A percentile compares a stretch with the other conserved stretches of the same genome.
phyloP scores from a whole-genome alignment of 2,329 filamentous ascomycete species.

The Pestalotiopsis fici region DNA sequence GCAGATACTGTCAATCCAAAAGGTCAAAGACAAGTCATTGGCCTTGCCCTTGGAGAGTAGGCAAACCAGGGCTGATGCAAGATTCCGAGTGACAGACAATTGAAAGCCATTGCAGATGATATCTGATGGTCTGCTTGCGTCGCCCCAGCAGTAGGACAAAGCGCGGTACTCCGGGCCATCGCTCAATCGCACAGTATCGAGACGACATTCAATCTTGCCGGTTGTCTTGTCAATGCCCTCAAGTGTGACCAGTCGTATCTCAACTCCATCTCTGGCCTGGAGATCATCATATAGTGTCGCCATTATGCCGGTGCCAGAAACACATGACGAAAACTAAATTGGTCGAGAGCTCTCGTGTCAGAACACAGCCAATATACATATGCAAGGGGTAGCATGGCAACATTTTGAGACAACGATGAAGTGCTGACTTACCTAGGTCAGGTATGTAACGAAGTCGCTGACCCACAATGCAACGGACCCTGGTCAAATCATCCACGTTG shows the following conservation, averaged over 20 bases:
- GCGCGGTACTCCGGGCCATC: not conserved
- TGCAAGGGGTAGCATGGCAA: too few species aligned
- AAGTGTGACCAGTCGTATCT: not conserved
- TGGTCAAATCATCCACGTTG: not conserved
- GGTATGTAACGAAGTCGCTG: not conserved
- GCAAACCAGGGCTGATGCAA: not conserved
- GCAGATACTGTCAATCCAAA: slow-evolving; percentile 2
- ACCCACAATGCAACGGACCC: not conserved
- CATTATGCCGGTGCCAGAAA: not conserved
- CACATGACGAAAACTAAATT: not conserved
- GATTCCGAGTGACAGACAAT: not conserved
- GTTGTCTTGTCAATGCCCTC: not conserved
- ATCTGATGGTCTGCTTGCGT: not conserved
- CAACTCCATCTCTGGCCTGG: not conserved
- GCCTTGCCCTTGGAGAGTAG: not conserved
- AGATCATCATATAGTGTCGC: not conserved
- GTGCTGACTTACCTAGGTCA: too few species aligned
- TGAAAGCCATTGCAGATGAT: not conserved
- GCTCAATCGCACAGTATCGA: not conserved
- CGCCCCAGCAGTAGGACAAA: slow-evolving; percentile 7
- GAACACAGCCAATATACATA: not conserved
- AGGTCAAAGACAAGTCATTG: not conserved
- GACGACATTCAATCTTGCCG: not conserved
- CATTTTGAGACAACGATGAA: too few species aligned
- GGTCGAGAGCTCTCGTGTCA: not conserved